A percentile compares a stretch with the other conserved stretches of the same genome.
These are phyloP conservation scores for Cyberlindnera misumaiensis DNA, from an alignment of 805 yeast species.

Conservation along the genomic window DNA sequence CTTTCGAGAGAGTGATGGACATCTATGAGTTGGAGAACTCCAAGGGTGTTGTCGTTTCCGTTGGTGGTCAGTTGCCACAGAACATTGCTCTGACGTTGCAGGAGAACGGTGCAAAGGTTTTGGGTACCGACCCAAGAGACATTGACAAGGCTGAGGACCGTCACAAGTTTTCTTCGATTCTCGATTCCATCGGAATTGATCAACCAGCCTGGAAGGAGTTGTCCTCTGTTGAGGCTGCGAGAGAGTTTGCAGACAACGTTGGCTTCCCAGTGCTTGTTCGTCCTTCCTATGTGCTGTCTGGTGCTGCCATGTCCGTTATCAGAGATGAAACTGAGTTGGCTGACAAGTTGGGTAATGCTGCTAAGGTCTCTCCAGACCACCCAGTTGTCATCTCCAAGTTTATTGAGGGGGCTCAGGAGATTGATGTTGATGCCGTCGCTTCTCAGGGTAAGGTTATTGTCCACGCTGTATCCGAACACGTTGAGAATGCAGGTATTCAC, in stretches of 20 bases:
- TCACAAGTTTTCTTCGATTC: conserved; percentile 91
- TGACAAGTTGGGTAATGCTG: conserved; percentile 75
- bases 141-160: conserved; percentile 98
- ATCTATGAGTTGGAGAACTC: conserved; percentile 90
- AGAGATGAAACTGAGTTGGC: conserved; percentile 73
- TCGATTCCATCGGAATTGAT: conserved; percentile 88
- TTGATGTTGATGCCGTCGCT: conserved; percentile 96
- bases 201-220: conserved; percentile 98
- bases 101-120: conserved; percentile 73
- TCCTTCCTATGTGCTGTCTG: conserved; percentile 94
- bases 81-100: conserved; percentile 87
- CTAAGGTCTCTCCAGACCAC: conserved; percentile 90
- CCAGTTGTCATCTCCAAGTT: conserved; percentile 97
- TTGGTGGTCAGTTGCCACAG: conserved; percentile 98
- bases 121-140: conserved; percentile 92
- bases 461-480: conserved; percentile 96
- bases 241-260: conserved; percentile 74
- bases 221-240: conserved; percentile 80
- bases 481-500: conserved; percentile 97
- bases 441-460: conserved; percentile 79
- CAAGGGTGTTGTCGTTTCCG: conserved; percentile 88
- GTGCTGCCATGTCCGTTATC: conserved; percentile 98
- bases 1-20: conserved; percentile 95
- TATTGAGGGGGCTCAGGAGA: conserved; percentile 93
- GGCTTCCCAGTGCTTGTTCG: conserved; percentile 95